These are phyloP conservation scores for Tubosaeta brunneosetosa DNA, from an alignment of 768 basidiomycete species.

Conservation along the genomic window DNA sequence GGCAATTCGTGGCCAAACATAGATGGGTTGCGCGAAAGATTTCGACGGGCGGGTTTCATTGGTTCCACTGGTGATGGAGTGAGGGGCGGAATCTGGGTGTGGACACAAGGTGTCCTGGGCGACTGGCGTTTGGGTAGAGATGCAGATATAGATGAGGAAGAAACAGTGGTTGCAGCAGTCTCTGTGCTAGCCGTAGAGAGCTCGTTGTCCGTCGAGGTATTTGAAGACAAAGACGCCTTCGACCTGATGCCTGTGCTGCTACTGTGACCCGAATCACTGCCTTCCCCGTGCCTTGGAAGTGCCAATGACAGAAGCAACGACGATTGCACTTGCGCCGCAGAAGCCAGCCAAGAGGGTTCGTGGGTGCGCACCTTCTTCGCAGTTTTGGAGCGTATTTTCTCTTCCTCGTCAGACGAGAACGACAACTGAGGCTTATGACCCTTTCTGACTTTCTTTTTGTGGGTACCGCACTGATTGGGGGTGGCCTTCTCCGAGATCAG, in stretches of 20 bases:
- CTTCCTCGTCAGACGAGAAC: conserved; percentile 73
- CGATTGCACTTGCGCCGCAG: conserved; percentile 17
- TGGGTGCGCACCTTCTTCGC: conserved; percentile 57
- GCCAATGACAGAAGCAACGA: conserved; percentile 22
- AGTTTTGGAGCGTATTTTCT: conserved; percentile 53
- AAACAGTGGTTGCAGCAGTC: conserved; percentile 28
- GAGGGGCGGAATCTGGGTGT: conserved; percentile 20
- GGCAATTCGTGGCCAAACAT: conserved; percentile 67
- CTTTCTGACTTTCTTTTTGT: conserved; percentile 28
- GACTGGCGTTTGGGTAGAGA: conserved; percentile 17
- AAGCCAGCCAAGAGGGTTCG: conserved; percentile 31
- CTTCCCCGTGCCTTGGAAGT: conserved; percentile 9
- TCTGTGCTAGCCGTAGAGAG: conserved; percentile 30
- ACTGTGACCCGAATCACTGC: conserved; percentile 17
- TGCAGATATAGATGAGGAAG: conserved; percentile 13
- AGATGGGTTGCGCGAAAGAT: conserved; percentile 55
- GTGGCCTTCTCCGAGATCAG: conserved; percentile 17
- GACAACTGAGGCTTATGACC: conserved; percentile 39
- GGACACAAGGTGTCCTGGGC: conserved; percentile 15
- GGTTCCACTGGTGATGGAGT: conserved; percentile 14
- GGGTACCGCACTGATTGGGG: conserved; percentile 7
- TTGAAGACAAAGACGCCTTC: conserved; percentile 26
- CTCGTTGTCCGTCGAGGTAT: conserved; percentile 31
- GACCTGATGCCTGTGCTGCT: conserved; percentile 15
- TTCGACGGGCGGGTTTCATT: conserved; percentile 36